These are phyloP conservation scores for Myriosclerotinia curreyana DNA, from an alignment of 2,329 filamentous ascomycete species.

Conservation along the genomic window DNA sequence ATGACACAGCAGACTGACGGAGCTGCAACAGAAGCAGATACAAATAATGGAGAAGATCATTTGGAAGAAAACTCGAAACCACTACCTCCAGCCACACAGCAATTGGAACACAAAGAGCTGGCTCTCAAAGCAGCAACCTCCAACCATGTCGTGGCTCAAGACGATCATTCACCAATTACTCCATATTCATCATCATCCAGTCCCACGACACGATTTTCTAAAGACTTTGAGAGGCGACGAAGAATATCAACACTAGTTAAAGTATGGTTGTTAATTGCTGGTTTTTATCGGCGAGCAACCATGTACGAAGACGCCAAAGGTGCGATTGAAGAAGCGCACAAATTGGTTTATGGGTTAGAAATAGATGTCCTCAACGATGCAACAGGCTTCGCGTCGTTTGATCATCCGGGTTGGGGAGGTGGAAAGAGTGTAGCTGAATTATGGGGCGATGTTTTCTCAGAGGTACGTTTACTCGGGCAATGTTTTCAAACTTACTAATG, in stretches of 20 bases:
- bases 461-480: constrained; percentile 54
- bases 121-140: constrained; percentile 25
- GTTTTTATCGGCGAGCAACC: constrained; percentile 78
- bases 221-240: constrained; percentile 51
- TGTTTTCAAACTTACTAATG: constrained; percentile 34
- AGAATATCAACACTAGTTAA: constrained; percentile 60
- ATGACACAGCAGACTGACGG: constrained; percentile 45
- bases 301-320: constrained; percentile 77
- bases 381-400: constrained; percentile 60
- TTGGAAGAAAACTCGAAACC: constrained; percentile 23
- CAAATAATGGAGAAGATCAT: constrained; percentile 40
- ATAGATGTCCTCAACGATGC: constrained; percentile 59
- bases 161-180: constrained; percentile 27
- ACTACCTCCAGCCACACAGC: constrained; percentile 32
- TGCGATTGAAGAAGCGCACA: constrained; percentile 77
- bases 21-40: constrained; percentile 30
- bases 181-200: constrained; percentile 28
- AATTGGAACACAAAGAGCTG: constrained; percentile 33
- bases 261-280: constrained; percentile 87
- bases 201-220: constrained; percentile 47
- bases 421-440: constrained; percentile 79
- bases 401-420: constrained; percentile 70
- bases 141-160: constrained; percentile 24
- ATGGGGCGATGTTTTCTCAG: constrained; percentile 78
- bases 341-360: constrained; percentile 71